These are phyloP conservation scores for Bifiguratus adelaidae DNA, from an alignment of 192 early-diverging fungal genomes.

Conservation along the genomic window DNA sequence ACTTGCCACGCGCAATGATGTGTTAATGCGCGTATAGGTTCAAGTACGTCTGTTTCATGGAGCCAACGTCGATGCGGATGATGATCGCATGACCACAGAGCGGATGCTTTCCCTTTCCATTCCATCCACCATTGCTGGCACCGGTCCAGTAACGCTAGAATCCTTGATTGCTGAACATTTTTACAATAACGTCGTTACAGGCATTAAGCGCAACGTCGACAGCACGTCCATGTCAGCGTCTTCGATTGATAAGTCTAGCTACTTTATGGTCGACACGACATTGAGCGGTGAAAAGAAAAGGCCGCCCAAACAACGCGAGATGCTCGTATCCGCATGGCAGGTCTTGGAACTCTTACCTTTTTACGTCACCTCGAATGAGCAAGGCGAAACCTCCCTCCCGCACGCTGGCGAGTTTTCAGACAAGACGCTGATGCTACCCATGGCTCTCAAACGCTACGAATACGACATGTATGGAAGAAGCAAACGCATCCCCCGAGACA, in stretches of 20 bases:
- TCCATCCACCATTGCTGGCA: not conserved
- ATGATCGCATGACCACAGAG: slow-evolving; percentile 56
- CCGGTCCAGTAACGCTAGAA: slow-evolving; percentile 31
- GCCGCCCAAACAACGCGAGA: slow-evolving; percentile 17
- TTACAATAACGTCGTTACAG: slow-evolving; percentile 50
- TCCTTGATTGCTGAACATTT: slow-evolving; percentile 44
- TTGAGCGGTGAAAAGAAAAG: slow-evolving; percentile 1
- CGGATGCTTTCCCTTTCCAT: slow-evolving; percentile 44
- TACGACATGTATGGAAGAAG: slow-evolving; percentile 24
- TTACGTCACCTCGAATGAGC: slow-evolving; percentile 57
- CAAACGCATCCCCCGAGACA: slow-evolving; percentile 28
- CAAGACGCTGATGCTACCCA: slow-evolving; percentile 46
- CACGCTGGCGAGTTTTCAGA: slow-evolving; percentile 38
- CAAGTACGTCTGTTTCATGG: slow-evolving; percentile 56
- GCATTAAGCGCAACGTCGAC: slow-evolving; percentile 30
- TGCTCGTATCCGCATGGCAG: slow-evolving; percentile 59
- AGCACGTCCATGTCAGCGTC: not conserved
- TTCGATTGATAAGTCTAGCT: not conserved
- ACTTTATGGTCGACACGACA: not conserved
- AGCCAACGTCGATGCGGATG: slow-evolving; percentile 46
- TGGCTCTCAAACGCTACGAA: slow-evolving; percentile 59
- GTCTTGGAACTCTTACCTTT: slow-evolving; percentile 57
- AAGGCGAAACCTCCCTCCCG: slow-evolving; percentile 31
- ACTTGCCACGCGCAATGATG: not conserved
- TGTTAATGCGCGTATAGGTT: slow-evolving; percentile 9